These are phyloP conservation scores for Lyophyllum semitale DNA, from an alignment of 768 basidiomycete species.

Conservation along the genomic window DNA sequence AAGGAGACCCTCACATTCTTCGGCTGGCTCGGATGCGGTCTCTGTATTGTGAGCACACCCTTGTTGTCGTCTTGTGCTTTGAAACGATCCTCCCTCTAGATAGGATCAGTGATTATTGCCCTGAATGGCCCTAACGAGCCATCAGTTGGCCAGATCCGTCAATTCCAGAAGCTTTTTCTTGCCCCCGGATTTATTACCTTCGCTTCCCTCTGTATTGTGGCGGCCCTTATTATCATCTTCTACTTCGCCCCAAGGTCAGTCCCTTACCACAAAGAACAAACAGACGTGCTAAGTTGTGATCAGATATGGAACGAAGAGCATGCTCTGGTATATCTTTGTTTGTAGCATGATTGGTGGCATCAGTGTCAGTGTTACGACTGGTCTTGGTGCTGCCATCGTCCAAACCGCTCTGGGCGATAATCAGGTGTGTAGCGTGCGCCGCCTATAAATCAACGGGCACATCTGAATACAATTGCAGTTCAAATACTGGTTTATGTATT, in stretches of 20 bases:
- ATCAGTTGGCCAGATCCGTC: conserved; percentile 65
- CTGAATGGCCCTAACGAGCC: conserved; percentile 65
- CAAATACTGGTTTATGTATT: conserved; percentile 91
- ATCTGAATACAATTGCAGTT: conserved; percentile 53
- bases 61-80: not conserved
- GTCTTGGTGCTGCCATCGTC: conserved; percentile 90
- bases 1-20: conserved; percentile 93
- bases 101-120: conserved; percentile 28
- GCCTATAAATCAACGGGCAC: not conserved
- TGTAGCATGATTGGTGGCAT: conserved; percentile 98
- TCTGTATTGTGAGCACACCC: conserved; percentile 80
- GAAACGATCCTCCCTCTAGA: conserved; percentile 5
- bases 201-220: conserved; percentile 60
- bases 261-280: conserved; percentile 6
- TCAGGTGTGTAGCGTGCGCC: conserved; percentile 50
- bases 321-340: conserved; percentile 94
- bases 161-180: conserved; percentile 81
- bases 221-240: conserved; percentile 72
- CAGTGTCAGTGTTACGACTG: conserved; percentile 92
- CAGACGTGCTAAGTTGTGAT: not conserved
- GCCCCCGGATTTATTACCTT: conserved; percentile 82
- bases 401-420: conserved; percentile 74
- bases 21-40: conserved; percentile 91
- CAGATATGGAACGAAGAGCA: conserved; percentile 86
- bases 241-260: conserved; percentile 79